Conservation (phyloP, 768 basidiomycete species). For the Crassisporium funariophilum region DNA sequence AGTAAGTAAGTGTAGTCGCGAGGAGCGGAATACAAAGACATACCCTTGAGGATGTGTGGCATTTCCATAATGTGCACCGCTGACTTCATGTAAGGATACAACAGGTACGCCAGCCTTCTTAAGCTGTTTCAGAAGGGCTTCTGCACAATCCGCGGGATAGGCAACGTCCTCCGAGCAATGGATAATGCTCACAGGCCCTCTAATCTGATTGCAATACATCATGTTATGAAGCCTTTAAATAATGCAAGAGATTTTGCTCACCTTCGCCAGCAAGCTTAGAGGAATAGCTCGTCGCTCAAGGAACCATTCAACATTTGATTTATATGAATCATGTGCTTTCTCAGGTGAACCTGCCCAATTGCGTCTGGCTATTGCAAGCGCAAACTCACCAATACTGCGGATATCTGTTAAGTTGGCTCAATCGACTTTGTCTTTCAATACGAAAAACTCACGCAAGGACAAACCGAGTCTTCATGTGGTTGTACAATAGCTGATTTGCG, state of each 20-base stretch:
- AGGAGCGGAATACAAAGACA: slow-evolving; percentile 1
- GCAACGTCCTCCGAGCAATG: slow-evolving; percentile 32
- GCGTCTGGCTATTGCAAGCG: slow-evolving; percentile 8
- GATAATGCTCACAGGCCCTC: slow-evolving; percentile 31
- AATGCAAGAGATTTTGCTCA: slow-evolving; percentile 5
- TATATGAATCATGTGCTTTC: slow-evolving; percentile 16
- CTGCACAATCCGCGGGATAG: slow-evolving; percentile 24
- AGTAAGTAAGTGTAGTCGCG: not conserved
- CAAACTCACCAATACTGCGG: slow-evolving; percentile 12
- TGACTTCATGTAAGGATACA: slow-evolving; percentile 22
- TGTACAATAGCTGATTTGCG: slow-evolving; percentile 23
- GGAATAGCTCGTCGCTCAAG: slow-evolving; percentile 15
- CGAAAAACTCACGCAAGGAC: slow-evolving; percentile 16
- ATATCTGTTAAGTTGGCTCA: not conserved
- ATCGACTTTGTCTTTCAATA: not conserved
- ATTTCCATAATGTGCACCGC: slow-evolving; percentile 31
- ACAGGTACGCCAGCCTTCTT: slow-evolving; percentile 18
- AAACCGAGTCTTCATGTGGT: slow-evolving; percentile 16
- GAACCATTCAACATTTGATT: slow-evolving; percentile 19
- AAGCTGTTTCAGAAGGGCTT: slow-evolving; percentile 23
- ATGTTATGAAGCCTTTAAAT: no score
- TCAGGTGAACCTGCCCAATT: slow-evolving; percentile 19
- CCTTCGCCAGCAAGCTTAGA: slow-evolving; percentile 18
- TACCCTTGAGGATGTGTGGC: slow-evolving; percentile 27
- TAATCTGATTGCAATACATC: slow-evolving; percentile 26